Conservation (phyloP, 257 asterid genomes). For the Mentha longifolia region DNA sequence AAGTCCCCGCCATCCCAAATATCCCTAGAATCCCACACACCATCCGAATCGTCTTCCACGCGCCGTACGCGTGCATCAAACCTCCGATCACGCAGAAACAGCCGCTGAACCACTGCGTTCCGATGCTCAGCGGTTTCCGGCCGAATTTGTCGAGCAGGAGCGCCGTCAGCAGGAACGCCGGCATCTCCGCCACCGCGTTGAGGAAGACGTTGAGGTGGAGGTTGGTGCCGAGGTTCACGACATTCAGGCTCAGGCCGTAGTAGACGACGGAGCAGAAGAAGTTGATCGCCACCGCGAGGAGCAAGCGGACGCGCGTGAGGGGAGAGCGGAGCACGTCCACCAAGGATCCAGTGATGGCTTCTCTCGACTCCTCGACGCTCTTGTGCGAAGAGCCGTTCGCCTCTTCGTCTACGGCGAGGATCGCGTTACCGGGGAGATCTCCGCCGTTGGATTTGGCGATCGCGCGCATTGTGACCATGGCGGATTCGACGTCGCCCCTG, state of each 20-base stretch:
- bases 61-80: constrained; percentile 34
- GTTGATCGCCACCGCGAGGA: constrained; percentile 70
- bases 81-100: constrained; percentile 61
- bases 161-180: constrained; percentile 74
- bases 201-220: constrained; percentile 73
- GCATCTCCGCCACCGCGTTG: constrained; percentile 80
- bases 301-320: constrained; percentile 59
- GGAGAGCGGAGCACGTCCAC: constrained; percentile 63
- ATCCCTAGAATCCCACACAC: constrained; percentile 54
- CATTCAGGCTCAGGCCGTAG: constrained; percentile 81
- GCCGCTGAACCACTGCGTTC: constrained; percentile 81
- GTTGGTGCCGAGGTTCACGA: constrained; percentile 80
- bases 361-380: background rate
- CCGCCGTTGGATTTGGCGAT: constrained; percentile 67
- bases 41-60: constrained; percentile 23
- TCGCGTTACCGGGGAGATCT: constrained; percentile 46
- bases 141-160: constrained; percentile 61
- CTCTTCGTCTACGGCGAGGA: constrained; percentile 66
- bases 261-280: constrained; percentile 82
- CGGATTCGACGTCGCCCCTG: constrained; percentile 50
- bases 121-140: constrained; percentile 73
- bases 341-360: constrained; percentile 59
- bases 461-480: constrained; percentile 61
- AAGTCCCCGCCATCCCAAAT: constrained; percentile 94
- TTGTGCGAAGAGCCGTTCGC: background rate